A percentile compares a stretch with the other conserved stretches of the same genome.
phyloP scores from a whole-genome alignment of 176 grass and related monocot species.

The Saccharum officinarum region DNA sequence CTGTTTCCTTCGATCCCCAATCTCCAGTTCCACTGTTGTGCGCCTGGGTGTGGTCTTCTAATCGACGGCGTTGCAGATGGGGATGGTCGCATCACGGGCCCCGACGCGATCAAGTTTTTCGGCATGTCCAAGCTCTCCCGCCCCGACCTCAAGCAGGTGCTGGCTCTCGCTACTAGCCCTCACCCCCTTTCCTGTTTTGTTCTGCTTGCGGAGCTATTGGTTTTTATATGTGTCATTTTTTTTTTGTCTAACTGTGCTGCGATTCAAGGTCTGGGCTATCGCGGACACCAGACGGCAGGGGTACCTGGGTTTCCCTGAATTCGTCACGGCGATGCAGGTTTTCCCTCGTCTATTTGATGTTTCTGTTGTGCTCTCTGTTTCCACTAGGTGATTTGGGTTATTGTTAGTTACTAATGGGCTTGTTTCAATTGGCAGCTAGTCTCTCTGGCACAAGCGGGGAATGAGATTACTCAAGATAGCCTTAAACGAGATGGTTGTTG shows the following conservation, averaged over 20 bases:
- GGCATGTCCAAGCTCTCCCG: slow-evolving; percentile 79
- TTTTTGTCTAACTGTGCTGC: slow-evolving; percentile 2
- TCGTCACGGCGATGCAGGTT: slow-evolving; percentile 89
- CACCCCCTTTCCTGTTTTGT: not conserved
- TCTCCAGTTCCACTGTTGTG: not conserved
- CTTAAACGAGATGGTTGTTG: slow-evolving; percentile 64
- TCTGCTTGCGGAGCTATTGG: not conserved
- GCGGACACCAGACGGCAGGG: slow-evolving; percentile 88
- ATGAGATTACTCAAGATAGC: slow-evolving; percentile 67
- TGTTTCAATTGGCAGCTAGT: slow-evolving; percentile 66
- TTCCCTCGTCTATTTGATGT: not conserved
- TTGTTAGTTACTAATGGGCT: not conserved
- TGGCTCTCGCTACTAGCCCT: not conserved
- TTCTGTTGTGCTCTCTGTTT: not conserved
- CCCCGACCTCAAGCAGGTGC: slow-evolving; percentile 86
- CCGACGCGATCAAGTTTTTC: slow-evolving; percentile 92
- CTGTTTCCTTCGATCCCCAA: not conserved
- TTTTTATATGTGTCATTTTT: not conserved
- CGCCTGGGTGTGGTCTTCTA: not conserved
- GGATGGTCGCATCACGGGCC: slow-evolving; percentile 94
- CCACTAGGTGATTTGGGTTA: not conserved
- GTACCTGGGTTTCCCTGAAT: slow-evolving; percentile 77
- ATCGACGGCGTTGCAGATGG: slow-evolving; percentile 41
- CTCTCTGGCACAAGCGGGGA: slow-evolving; percentile 78
- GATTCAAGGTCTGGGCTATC: slow-evolving; percentile 84